Conservation (phyloP, 306 rosid genomes). For the Glycine tomentella region DNA sequence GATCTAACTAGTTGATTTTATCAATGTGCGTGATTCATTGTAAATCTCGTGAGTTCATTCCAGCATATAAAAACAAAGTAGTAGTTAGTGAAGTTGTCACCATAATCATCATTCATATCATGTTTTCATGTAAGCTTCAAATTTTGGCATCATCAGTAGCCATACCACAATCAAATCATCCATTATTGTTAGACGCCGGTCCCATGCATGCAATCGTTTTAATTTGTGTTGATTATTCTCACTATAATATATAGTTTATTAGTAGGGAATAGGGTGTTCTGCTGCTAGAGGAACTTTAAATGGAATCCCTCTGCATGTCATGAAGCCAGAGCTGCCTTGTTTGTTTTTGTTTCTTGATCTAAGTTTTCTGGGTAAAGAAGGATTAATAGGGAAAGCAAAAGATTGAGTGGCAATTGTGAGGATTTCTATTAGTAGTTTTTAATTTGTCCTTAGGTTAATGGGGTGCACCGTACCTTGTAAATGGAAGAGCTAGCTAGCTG, state of each 20-base stretch:
- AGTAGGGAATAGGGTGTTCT: constrained; percentile 16
- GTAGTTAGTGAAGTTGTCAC: neutral
- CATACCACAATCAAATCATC: neutral
- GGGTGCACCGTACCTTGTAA: neutral
- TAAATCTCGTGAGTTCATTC: no score
- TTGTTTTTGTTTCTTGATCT: constrained; percentile 26
- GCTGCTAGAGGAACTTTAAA: constrained; percentile 8
- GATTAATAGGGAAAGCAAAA: neutral
- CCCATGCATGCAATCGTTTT: constrained; percentile 38
- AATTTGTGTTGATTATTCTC: neutral
- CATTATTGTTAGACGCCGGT: constrained; percentile 20
- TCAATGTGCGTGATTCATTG: no score
- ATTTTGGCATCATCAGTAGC: constrained; percentile 35
- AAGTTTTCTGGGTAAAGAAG: neutral
- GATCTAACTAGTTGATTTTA: no score
- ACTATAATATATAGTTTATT: neutral
- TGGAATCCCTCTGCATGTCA: neutral
- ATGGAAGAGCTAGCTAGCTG: constrained; percentile 28
- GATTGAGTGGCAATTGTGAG: constrained; percentile 44
- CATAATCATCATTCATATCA: constrained; percentile 1
- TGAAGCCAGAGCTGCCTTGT: constrained; percentile 48
- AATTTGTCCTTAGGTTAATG: constrained; percentile 10
- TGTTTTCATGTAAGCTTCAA: constrained; percentile 33
- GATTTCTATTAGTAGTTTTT: constrained; percentile 1
- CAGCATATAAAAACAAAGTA: neutral